A percentile compares a stretch with the other conserved stretches of the same genome.
Conservation (phyloP, 768 basidiomycete genomes). For the Omphalotus guepiniiformis region DNA sequence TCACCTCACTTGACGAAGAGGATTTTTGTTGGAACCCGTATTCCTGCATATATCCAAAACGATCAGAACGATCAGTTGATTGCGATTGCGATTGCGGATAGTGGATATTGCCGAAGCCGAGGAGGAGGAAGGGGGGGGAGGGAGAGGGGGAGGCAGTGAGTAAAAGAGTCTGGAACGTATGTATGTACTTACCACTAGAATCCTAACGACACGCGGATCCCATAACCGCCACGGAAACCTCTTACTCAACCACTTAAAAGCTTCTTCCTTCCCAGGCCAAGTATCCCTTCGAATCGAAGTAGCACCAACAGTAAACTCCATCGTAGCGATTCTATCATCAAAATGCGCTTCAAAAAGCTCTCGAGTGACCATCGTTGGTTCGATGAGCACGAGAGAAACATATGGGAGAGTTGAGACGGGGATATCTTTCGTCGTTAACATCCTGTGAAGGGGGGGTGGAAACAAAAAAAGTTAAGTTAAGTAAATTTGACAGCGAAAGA, state of each 20-base stretch:
- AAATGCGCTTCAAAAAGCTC: conserved; percentile 32
- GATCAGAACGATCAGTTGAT: not conserved
- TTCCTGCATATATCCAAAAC: conserved; percentile 8
- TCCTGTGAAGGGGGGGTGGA: too few relatives aligned
- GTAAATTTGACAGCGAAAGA: not conserved
- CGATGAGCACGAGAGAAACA: conserved; percentile 37
- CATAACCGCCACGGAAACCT: conserved; percentile 43
- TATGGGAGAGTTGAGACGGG: conserved; percentile 24
- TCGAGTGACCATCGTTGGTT: conserved; percentile 35
- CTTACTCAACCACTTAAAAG: conserved; percentile 37
- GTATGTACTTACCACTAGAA: conserved; percentile 37
- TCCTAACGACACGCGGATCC: conserved; percentile 35
- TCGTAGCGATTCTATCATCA: conserved; percentile 32
- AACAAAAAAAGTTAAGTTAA: too few relatives aligned
- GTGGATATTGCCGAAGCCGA: not conserved
- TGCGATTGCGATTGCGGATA: conserved; percentile 6
- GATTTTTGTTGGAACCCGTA: conserved; percentile 14
- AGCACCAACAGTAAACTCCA: conserved; percentile 33
- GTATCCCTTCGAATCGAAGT: conserved; percentile 32
- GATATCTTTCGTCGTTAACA: conserved; percentile 33
- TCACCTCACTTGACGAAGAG: conserved; percentile 17
- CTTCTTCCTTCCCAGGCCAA: conserved; percentile 39
- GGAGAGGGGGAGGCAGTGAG: not conserved
- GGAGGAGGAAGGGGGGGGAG: not conserved
- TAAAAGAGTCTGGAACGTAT: not conserved